A percentile compares a stretch with the other conserved stretches of the same genome.
Conservation (phyloP, 2,329 filamentous ascomycete genomes). For the Sporothrix inflata region DNA sequence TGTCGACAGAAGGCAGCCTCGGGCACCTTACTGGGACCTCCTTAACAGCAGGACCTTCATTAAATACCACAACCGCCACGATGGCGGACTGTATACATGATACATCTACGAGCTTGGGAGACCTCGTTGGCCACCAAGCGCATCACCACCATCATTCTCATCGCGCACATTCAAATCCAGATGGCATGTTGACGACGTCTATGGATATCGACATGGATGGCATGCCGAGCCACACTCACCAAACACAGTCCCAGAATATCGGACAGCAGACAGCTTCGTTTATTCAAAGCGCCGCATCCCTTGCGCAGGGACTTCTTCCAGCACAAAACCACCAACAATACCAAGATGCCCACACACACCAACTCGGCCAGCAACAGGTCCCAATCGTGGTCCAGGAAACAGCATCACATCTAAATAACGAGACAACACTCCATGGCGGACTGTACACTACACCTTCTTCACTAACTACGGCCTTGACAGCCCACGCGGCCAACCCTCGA, state of each 20-base stretch:
- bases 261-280: neutral
- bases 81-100: neutral
- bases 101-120: neutral
- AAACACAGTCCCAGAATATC: neutral
- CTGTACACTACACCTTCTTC: neutral
- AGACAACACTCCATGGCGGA: neutral
- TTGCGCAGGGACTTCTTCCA: neutral
- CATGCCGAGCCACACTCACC: neutral
- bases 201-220: conserved; percentile 27
- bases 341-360: neutral
- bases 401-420: neutral
- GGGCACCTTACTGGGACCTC: neutral
- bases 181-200: neutral
- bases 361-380: neutral
- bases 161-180: neutral
- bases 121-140: neutral
- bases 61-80: neutral
- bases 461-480: neutral
- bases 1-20: neutral
- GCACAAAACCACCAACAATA: neutral
- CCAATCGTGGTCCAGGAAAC: neutral
- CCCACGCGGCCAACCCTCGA: neutral
- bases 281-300: neutral
- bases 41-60: neutral
- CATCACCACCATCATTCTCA: conserved; percentile 11